A percentile compares a stretch with the other conserved stretches of the same genome.
These are phyloP conservation scores for Colletotrichum acutatum DNA, from an alignment of 2,329 filamentous ascomycete species.

Conservation along the genomic window DNA sequence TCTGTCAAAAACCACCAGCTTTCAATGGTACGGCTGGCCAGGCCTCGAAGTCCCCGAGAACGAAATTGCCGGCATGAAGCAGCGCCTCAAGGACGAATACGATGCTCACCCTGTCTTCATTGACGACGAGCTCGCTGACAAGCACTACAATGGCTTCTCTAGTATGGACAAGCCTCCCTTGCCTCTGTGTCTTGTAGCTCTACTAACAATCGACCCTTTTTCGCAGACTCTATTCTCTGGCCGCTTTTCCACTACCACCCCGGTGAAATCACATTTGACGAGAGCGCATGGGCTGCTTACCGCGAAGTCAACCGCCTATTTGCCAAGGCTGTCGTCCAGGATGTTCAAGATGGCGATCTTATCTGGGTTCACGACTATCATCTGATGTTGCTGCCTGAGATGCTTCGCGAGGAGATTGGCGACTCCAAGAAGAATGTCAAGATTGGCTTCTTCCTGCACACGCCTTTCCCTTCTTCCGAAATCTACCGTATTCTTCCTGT, in stretches of 20 bases:
- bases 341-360: slow-evolving; percentile 92
- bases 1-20: slow-evolving; percentile 89
- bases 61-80: slow-evolving; percentile 79
- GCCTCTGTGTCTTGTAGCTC: slow-evolving; percentile 9
- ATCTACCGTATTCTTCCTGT: slow-evolving; percentile 97
- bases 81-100: slow-evolving; percentile 86
- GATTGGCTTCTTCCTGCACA: slow-evolving; percentile 98
- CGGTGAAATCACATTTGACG: slow-evolving; percentile 97
- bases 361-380: slow-evolving; percentile 99
- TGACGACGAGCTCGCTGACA: slow-evolving; percentile 91
- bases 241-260: slow-evolving; percentile 99
- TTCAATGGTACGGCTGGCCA: slow-evolving; percentile 99
- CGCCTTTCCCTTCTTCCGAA: slow-evolving; percentile 95
- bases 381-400: slow-evolving; percentile 93
- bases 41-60: slow-evolving; percentile 90
- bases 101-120: slow-evolving; percentile 93
- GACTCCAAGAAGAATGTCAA: slow-evolving; percentile 88
- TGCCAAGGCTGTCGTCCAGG: slow-evolving; percentile 85
- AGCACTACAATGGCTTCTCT: slow-evolving; percentile 97
- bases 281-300: slow-evolving; percentile 93
- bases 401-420: slow-evolving; percentile 92
- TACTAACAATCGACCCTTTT: slow-evolving; percentile 1
- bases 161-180: slow-evolving; percentile 67
- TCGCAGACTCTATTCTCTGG: slow-evolving; percentile 92
- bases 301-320: slow-evolving; percentile 93